Percentiles rank a stretch among this genome's conserved stretches.
phyloP scores from a whole-genome alignment of 2,329 filamentous ascomycete genomes.

The Fusarium duplospermum region DNA sequence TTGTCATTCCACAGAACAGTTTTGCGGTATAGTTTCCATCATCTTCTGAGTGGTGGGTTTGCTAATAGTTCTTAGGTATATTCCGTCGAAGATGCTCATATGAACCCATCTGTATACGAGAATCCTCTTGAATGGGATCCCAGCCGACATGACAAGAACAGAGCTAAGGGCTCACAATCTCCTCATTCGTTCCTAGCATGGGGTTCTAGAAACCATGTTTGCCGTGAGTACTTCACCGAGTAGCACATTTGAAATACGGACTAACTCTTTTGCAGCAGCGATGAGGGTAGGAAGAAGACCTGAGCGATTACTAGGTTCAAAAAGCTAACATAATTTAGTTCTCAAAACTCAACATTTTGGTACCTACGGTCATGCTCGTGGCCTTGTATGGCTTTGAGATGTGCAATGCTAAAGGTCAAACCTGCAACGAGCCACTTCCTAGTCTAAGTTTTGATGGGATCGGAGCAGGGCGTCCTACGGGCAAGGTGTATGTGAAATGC shows the following conservation, averaged over 20 bases:
- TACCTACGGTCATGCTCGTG: constrained; percentile 3
- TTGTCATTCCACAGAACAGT: constrained; percentile 3
- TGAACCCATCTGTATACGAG: background rate
- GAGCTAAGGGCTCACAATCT: background rate
- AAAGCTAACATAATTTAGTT: constrained; percentile 1
- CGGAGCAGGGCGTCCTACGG: constrained; percentile 1
- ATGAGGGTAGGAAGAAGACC: background rate
- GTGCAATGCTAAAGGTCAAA: background rate
- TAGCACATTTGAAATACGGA: background rate
- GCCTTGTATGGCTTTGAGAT: background rate
- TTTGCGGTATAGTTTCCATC: background rate
- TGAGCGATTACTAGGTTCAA: no score
- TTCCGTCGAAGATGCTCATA: constrained; percentile 1
- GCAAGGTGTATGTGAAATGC: background rate
- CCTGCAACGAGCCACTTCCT: background rate
- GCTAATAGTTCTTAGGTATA: constrained; percentile 4
- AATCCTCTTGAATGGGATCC: constrained; percentile 8
- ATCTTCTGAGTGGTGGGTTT: no score
- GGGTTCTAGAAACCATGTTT: constrained; percentile 11
- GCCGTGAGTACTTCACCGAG: background rate
- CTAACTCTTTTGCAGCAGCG: background rate
- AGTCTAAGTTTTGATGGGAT: background rate
- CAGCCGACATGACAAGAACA: background rate
- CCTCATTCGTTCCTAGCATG: constrained; percentile 7
- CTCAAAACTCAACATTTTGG: constrained; percentile 2